Conservation (phyloP, 2,329 filamentous ascomycete species). For the Venturia nashicola region DNA sequence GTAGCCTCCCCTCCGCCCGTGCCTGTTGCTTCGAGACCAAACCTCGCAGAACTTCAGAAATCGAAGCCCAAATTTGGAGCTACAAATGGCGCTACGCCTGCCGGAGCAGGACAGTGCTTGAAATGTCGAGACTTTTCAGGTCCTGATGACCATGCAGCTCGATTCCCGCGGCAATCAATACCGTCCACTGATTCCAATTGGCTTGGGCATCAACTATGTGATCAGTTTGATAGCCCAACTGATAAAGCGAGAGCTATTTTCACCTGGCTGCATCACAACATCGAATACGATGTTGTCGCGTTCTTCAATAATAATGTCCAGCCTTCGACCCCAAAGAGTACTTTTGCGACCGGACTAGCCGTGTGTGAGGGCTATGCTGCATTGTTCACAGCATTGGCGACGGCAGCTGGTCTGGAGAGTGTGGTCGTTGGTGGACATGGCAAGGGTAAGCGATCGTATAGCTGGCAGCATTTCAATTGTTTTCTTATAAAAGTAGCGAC, state of each 20-base stretch:
- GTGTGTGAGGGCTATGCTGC: constrained; percentile 89
- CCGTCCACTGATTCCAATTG: constrained; percentile 57
- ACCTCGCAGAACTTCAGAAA: constrained; percentile 43
- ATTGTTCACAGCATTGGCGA: constrained; percentile 67
- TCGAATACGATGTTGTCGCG: constrained; percentile 67
- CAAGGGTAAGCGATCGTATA: constrained; percentile 35
- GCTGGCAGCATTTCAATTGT: not conserved
- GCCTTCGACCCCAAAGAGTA: constrained; percentile 56
- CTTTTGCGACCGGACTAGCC: constrained; percentile 63
- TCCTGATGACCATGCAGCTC: constrained; percentile 65
- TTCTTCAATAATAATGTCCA: constrained; percentile 66
- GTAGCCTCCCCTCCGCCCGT: constrained; percentile 34
- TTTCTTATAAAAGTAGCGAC: no score
- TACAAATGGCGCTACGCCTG: not conserved
- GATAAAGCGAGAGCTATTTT: constrained; percentile 92
- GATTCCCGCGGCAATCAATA: constrained; percentile 60
- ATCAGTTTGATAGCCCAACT: constrained; percentile 66
- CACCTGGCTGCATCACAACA: constrained; percentile 90
- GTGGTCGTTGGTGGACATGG: constrained; percentile 66
- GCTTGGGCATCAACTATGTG: constrained; percentile 66
- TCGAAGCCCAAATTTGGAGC: constrained; percentile 30
- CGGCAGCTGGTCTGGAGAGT: constrained; percentile 66
- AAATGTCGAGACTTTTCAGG: constrained; percentile 78
- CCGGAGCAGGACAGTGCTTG: constrained; percentile 43
- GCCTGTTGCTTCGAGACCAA: constrained; percentile 43